A percentile compares a stretch with the other conserved stretches of the same genome.
phyloP scores from a whole-genome alignment of 495 filamentous ascomycete species.

The Penicillium silybi region DNA sequence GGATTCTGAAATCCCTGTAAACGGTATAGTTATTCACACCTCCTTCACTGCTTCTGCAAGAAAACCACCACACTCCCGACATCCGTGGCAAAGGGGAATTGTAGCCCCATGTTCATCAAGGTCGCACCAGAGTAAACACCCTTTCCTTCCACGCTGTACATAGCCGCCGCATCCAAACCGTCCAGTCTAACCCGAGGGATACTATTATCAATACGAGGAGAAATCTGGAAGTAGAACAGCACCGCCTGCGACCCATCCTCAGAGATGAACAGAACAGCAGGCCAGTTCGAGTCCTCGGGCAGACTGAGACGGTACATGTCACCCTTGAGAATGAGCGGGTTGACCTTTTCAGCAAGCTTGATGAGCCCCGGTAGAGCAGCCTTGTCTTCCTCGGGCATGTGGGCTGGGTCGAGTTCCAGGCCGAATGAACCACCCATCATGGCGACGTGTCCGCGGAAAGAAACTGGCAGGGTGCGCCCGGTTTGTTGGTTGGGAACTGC shows the following conservation, averaged over 20 bases:
- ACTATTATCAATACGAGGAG: slow-evolving; percentile 39
- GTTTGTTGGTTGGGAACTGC: slow-evolving; percentile 51
- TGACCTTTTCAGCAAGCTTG: slow-evolving; percentile 44
- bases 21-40: not conserved
- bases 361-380: slow-evolving; percentile 44
- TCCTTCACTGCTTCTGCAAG: slow-evolving; percentile 31
- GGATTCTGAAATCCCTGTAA: no score
- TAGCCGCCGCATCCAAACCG: slow-evolving; percentile 41
- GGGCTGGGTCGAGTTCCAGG: slow-evolving; percentile 48
- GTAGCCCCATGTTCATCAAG: slow-evolving; percentile 47
- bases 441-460: slow-evolving; percentile 52
- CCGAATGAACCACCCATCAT: slow-evolving; percentile 58
- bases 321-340: slow-evolving; percentile 47
- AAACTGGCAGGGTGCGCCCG: slow-evolving; percentile 41
- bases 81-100: slow-evolving; percentile 35
- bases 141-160: slow-evolving; percentile 40
- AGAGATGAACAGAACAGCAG: slow-evolving; percentile 49
- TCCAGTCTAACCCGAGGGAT: slow-evolving; percentile 41
- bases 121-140: slow-evolving; percentile 40
- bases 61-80: slow-evolving; percentile 42
- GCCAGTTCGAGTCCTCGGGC: slow-evolving; percentile 53
- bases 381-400: slow-evolving; percentile 38
- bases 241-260: slow-evolving; percentile 38
- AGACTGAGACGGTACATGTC: slow-evolving; percentile 49
- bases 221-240: slow-evolving; percentile 49